Conservation (phyloP, 164 flowering plant species). For the Litsea cubeba region DNA sequence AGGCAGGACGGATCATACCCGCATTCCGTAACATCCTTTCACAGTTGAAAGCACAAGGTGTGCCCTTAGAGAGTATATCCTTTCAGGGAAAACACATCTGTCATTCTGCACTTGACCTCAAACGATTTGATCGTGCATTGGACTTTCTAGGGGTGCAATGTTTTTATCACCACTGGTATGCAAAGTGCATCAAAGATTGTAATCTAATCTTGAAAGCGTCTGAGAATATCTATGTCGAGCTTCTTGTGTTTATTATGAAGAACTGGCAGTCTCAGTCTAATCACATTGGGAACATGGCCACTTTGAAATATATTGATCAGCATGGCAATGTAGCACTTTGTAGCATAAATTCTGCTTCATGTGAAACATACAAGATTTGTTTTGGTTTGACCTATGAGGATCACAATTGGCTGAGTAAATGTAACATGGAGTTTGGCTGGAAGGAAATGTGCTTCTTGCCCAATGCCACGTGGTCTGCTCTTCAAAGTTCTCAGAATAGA, state of each 20-base stretch:
- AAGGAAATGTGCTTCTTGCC: conserved; percentile 14
- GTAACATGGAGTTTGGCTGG: conserved; percentile 17
- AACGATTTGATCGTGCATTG: not conserved
- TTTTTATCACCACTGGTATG: conserved; percentile 7
- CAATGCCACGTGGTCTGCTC: not conserved
- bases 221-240: conserved; percentile 11
- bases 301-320: not conserved
- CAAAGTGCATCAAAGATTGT: conserved; percentile 9
- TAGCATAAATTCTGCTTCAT: not conserved
- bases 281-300: not conserved
- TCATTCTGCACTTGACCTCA: not conserved
- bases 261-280: not conserved
- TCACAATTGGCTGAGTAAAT: conserved; percentile 16
- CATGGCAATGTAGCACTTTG: not conserved
- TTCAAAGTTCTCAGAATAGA: not conserved
- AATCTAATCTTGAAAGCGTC: conserved; percentile 4
- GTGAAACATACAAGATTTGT: not conserved
- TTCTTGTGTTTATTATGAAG: conserved; percentile 17
- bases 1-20: conserved; percentile 14
- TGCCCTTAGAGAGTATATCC: conserved; percentile 13
- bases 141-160: conserved; percentile 8
- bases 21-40: conserved; percentile 17
- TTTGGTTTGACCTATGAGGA: not conserved
- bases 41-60: conserved; percentile 17
- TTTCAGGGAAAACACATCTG: conserved; percentile 7